Evolutionary conservation across 805 yeast genomes (phyloP), one percentile per base, ranked within the genome.

Genomic region (Metschnikowia continentalis): DNA sequence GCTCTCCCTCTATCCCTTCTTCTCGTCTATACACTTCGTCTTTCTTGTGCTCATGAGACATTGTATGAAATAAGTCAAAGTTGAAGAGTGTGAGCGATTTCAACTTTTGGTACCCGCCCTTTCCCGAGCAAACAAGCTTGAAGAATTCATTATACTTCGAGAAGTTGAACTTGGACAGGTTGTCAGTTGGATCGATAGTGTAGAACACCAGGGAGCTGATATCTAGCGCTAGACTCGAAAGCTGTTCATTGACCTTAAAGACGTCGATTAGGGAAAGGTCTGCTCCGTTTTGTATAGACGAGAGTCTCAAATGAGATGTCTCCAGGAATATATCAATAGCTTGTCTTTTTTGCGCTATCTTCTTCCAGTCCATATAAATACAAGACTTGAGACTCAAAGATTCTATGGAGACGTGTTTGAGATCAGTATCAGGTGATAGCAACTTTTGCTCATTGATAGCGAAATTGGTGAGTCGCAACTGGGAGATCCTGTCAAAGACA

Each of bases 191-290:
- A 19, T 51, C 53, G 14, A 46, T 35, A 26, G 54, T 60, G 53
- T 67, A 68, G 49, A 74, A 82, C 13, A 81, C 71, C 23, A 65
- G 66, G 33, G 85, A 80, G 52, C 70, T 69, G 39, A 82, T 61
- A 57, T 82, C 86, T 13, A 82, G 62, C 8, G 70, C 65, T 20
- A 82, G 53, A 11, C 68, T 63, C 6, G 66, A 54, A 23, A 81
- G 60, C 5, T 68, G 66, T 30, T 62, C 61, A 53, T 71, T 72
- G 13, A 53, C 56, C 52, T 69, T 71, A 35, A 72, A 56, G 55
- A 79, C 78, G 57, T 77, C 81, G 44, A 78, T 75, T 32, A 80
- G 54, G 4, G 82, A 69, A 35, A 82, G 66, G 55, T 80, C 84
- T 33, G 64, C 70, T 32, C 74, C 74, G 32, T 77, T 70, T 32